Base-by-base conservation (phyloP, 805 yeast genomes). In the Wickerhamiella alocasiicola region DNA sequence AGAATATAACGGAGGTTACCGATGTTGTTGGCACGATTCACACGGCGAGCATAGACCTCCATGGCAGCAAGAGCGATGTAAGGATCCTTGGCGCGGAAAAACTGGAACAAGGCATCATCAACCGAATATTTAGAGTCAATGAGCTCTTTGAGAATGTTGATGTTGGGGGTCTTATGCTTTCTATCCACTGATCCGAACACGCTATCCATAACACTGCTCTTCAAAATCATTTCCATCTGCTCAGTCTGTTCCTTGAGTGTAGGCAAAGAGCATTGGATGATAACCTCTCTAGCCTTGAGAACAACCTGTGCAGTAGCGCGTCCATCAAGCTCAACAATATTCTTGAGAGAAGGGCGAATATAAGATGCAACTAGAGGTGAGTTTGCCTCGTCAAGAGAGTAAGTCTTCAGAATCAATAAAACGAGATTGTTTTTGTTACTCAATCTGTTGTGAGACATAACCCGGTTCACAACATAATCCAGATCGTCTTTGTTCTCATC, bases 111-210 rank as follows among this genome's bases (percentile, higher is more conserved):
- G 28, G 93, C 97, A 59, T 91, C 99, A 60, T 88, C 91, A 15
- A 91, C 96, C 45, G 88, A 83, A 65, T 83, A 93, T 60, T 82
- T 87, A 38, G 97, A 87, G 58, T 91, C 98, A 51, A 91, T 87
- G 43, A 91, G 91, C 61, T 91, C 97, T 49, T 79, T 76, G 51
- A 91, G 72, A 44, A 82, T 69, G 28, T 77, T 77, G 55, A 80
- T 64, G 55, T 79, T 81, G 25, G 99, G 99, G 47, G 76, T 72
- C 49, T 83, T 72, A 57, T 84, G 88, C 41, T 44, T 42, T 25
- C 46, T 30, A 50, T 73, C 74, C 28, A 72, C 64, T 44, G 78
- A 81, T 53, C 97, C 98, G 55, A 87, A 91, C 21, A 78, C 72
- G 24, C 93, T 74, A 53, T 81, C 85, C 52, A 87, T 81, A 36